Evolutionary conservation across 805 yeast species (phyloP).

Genomic region (Tetrapisispora nanseiensis): DNA sequence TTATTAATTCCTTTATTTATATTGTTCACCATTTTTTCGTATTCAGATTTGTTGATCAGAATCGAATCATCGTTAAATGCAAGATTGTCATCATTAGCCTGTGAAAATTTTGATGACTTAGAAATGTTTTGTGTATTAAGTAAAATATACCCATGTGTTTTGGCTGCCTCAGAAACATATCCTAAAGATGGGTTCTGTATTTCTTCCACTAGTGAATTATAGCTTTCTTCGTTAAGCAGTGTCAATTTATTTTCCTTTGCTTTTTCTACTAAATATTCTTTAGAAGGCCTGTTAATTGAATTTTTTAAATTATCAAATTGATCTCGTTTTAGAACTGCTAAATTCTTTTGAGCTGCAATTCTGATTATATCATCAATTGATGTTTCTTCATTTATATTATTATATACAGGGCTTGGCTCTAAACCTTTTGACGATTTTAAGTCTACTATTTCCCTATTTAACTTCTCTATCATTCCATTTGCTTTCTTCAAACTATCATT

Average conservation of each 20-base stretch:
- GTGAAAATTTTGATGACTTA: background rate
- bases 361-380: background rate
- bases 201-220: slow-evolving; percentile 6
- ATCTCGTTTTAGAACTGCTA: slow-evolving; percentile 3
- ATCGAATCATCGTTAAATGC: background rate
- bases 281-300: slow-evolving; percentile 16
- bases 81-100: background rate
- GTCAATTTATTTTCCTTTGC: slow-evolving; percentile 12
- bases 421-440: too few relatives aligned
- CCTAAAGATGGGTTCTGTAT: slow-evolving; percentile 11
- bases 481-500: too few relatives aligned
- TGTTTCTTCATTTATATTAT: too few relatives aligned
- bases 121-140: slow-evolving; percentile 1
- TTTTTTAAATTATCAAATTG: slow-evolving; percentile 19
- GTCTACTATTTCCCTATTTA: background rate
- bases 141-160: slow-evolving; percentile 5
- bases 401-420: background rate
- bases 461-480: background rate
- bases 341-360: background rate
- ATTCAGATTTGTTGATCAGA: slow-evolving; percentile 5
- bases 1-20: background rate
- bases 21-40: slow-evolving; percentile 5
- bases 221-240: slow-evolving; percentile 11
- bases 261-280: slow-evolving; percentile 11
- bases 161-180: slow-evolving; percentile 8